Evolutionary conservation across 176 grass and related monocot genomes (phyloP), one percentile per base, ranked within the genome.

Genomic region (Aechmea fasciata): DNA sequence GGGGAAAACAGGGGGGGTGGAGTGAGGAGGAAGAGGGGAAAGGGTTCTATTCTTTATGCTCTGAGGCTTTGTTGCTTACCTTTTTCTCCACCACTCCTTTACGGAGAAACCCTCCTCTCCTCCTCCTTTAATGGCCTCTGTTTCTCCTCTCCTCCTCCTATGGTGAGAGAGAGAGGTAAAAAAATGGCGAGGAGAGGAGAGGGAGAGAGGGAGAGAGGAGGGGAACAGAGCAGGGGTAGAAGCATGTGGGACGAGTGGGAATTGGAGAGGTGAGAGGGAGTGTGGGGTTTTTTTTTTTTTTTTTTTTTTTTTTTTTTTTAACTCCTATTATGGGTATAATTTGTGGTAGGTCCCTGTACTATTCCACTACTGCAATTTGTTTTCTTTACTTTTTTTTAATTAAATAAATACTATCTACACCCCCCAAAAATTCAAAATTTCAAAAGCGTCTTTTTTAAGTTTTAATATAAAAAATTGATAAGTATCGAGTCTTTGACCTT

Each of bases 171-270:
- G 10, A 48, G 15, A 29, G 20, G 49, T 7, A 17, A 70, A 54
- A 54, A 57, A 28, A 82, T 9, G 68, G 50, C 11, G 50, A 76
- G 65, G 68, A 54, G 49, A 47, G 65, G 49, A 14, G 73, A 70
- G 66, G 64, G 71, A 63, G 48, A 47, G 80, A 11, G 20, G 47
- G 50, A 57, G 17, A 73, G 50, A 23, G 22, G 69, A 71, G 55
- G 71, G 41, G 52, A 79, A 80, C n/a, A 59, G n/a, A 59, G 55
- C 55, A 59, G 33, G 3, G 33, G 33, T 41, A 75, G 33, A 70
- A 33, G 79, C 84, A 87, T 87, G 70, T 82, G 47, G 71, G 71
- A 83, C 22, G 47, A 57, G 67, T 41, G 33, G 33, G 4, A 41
- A 41, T 41, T 59, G 55, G 55, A 59, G 55, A 20, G n/a, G 55